Percentiles rank a stretch among this genome's conserved stretches.
Evolutionary conservation across 768 basidiomycete genomes (phyloP).

Genomic region (Hydnum rufescens): DNA sequence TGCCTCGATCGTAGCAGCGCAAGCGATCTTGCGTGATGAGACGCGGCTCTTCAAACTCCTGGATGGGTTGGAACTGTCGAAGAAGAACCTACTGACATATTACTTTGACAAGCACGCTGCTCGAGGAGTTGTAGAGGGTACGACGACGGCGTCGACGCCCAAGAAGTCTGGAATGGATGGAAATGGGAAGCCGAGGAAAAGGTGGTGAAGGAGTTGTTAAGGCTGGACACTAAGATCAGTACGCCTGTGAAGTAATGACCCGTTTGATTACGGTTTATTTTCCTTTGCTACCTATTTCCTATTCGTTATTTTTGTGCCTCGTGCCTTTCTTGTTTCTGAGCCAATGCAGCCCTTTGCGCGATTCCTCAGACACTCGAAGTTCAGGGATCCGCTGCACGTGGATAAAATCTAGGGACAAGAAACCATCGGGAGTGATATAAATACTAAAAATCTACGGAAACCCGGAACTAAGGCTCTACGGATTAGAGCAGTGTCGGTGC

Average conservation of each 20-base stretch:
- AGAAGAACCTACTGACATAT: slow-evolving; percentile 79
- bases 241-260: slow-evolving; percentile 34
- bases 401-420: too few species aligned
- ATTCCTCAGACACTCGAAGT: too few species aligned
- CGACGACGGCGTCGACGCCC: slow-evolving; percentile 10
- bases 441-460: too few species aligned
- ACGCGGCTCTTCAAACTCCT: slow-evolving; percentile 62
- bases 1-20: slow-evolving; percentile 63
- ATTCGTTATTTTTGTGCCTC: too few species aligned
- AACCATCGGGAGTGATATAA: too few species aligned
- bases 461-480: too few species aligned
- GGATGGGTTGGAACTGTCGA: slow-evolving; percentile 69
- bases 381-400: too few species aligned
- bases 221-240: slow-evolving; percentile 60
- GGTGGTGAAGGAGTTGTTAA: slow-evolving; percentile 60
- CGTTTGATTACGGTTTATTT: too few species aligned
- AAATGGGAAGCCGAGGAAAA: slow-evolving; percentile 22
- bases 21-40: slow-evolving; percentile 65
- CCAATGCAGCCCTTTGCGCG: too few species aligned
- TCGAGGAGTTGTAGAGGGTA: slow-evolving; percentile 25
- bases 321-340: too few species aligned
- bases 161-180: slow-evolving; percentile 29
- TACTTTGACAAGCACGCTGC: slow-evolving; percentile 76
- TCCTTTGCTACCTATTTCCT: too few species aligned
- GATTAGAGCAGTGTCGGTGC: too few species aligned